These are phyloP conservation scores for Sporormia fimetaria DNA, from an alignment of 495 filamentous ascomycete species.

Conservation along the genomic window DNA sequence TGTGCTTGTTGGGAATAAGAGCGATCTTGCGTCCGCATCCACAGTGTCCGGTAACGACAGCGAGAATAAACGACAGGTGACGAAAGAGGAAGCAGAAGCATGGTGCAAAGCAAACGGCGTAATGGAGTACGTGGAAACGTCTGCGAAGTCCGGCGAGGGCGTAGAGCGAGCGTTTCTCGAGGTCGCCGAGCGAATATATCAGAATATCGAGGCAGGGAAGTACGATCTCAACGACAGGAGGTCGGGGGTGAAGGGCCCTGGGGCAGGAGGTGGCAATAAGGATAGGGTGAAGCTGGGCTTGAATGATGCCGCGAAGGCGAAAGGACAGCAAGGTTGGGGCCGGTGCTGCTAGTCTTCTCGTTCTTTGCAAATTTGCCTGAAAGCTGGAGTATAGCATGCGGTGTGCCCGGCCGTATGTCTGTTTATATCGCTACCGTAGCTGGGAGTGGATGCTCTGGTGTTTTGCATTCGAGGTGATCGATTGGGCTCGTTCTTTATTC, in stretches of 20 bases:
- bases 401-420: too few relatives aligned
- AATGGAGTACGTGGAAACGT: slow-evolving; percentile 88
- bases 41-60: slow-evolving; percentile 23
- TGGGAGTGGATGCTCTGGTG: too few relatives aligned
- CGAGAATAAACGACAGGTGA: slow-evolving; percentile 63
- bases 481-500: too few relatives aligned
- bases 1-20: slow-evolving; percentile 90
- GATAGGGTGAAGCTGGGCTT: slow-evolving; percentile 46
- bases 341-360: slow-evolving; percentile 16
- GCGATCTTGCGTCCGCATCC: slow-evolving; percentile 50
- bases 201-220: slow-evolving; percentile 84
- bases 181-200: slow-evolving; percentile 85
- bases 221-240: slow-evolving; percentile 92
- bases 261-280: slow-evolving; percentile 40
- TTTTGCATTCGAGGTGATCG: too few relatives aligned
- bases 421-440: too few relatives aligned
- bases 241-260: slow-evolving; percentile 78
- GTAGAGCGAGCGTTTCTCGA: slow-evolving; percentile 89
- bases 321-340: slow-evolving; percentile 17
- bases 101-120: slow-evolving; percentile 79
- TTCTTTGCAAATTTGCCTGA: background rate
- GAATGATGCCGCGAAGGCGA: slow-evolving; percentile 37
- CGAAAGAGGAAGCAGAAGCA: slow-evolving; percentile 64
- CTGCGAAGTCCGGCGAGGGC: slow-evolving; percentile 82
- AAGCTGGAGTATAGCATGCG: too few relatives aligned